Base-by-base conservation (phyloP, 31 red algal genomes). In the Bonnemaisonia californica region DNA sequence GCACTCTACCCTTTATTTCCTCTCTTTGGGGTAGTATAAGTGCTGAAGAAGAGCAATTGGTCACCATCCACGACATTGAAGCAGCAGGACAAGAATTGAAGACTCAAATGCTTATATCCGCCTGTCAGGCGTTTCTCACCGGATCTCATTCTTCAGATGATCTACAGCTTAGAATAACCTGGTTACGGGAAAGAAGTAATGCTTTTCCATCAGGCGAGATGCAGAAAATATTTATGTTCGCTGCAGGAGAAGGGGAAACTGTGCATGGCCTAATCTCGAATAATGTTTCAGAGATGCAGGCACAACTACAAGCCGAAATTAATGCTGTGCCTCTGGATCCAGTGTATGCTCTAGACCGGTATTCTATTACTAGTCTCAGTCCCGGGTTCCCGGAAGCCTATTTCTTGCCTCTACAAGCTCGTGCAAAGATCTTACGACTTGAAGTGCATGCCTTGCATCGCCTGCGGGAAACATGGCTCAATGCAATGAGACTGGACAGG, bases 261-360 rank as follows among this genome's bases (percentile, higher is more conserved):
- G 7, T 16, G 45, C 16, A 16, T 16, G 7, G 16, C 45, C 7
- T 13, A 5, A 71, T 34, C 31, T 37, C 67, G 24, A 32, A 32
- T 63, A 23, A 29, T 63, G 24, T 32, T 5, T 22, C 24, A 29
- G 24, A 8, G 5, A 23, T 8, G n/a, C 5, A 8, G 9, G 7
- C n/a, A 16, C 8, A 19, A 8, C n/a, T 9, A 16, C 8, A 8
- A 63, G 29, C 29, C 24, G n/a, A 8, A 8, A 9, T 24, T 23
- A 32, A 63, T 22, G 5, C 8, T 5, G 7, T 63, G n/a, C n/a
- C 77, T 3, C 40, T 81, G 16, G 77, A 81, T 69, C 77, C 77
- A 41, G 12, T 81, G 3, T 81, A 69, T 69, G 77, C 77, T 1
- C 66, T 81, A 62, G 77, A 81, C 41, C 30, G 74, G 60, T 21